phyloP scores from a whole-genome alignment of 2,329 filamentous ascomycete genomes.

The Colletotrichum sp. region DNA sequence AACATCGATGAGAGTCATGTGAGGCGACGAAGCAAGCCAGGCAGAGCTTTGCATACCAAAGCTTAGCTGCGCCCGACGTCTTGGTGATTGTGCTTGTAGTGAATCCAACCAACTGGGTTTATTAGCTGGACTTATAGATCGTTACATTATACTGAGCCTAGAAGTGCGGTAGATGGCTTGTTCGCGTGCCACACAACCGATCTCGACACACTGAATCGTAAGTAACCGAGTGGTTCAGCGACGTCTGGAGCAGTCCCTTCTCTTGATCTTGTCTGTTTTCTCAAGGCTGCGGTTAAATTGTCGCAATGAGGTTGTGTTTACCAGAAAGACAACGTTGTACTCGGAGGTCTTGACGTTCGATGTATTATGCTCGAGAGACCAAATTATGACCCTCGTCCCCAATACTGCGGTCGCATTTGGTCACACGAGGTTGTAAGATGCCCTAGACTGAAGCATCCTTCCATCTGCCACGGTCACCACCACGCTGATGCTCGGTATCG shows the following conservation, averaged over 20 bases:
- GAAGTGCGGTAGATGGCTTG: neutral
- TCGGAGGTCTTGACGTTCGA: too few species aligned
- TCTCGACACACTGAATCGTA: neutral
- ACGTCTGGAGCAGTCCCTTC: too few species aligned
- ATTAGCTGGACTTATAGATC: neutral
- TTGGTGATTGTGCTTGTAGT: too few species aligned
- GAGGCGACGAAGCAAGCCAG: neutral
- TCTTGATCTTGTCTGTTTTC: neutral
- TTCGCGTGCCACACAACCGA: neutral
- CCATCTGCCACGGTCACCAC: neutral
- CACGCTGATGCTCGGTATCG: neutral
- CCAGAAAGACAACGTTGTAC: too few species aligned
- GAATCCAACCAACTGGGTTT: neutral
- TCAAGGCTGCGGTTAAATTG: too few species aligned
- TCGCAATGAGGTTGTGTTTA: neutral
- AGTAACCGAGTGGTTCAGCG: neutral
- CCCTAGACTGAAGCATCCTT: neutral
- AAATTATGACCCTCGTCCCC: neutral
- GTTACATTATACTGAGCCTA: neutral
- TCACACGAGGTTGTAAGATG: neutral
- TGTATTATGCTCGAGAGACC: neutral
- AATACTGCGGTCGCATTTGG: neutral
- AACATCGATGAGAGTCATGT: neutral
- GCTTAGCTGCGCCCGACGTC: too few species aligned
- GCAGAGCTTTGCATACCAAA: neutral